Conservation (phyloP, 305 asterid genomes). For the Plantago coronopus region DNA sequence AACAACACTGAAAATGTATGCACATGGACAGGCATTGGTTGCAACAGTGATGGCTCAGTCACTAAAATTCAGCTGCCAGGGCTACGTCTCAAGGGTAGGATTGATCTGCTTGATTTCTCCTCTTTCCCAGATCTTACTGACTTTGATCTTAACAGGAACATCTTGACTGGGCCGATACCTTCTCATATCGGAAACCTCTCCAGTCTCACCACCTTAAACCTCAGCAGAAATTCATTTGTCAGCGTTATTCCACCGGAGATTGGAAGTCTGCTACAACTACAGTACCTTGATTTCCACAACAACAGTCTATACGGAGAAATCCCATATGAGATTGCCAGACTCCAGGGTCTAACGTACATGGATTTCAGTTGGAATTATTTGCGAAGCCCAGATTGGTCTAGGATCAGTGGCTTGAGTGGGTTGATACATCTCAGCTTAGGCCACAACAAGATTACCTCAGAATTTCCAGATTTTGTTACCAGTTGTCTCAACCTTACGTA, state of each 20-base stretch:
- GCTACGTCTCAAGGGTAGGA: slow-evolving; percentile 31
- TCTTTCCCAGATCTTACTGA: slow-evolving; percentile 36
- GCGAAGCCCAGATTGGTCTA: slow-evolving; percentile 44
- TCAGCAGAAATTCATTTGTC: slow-evolving; percentile 35
- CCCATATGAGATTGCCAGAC: slow-evolving; percentile 43
- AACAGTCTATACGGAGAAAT: slow-evolving; percentile 32
- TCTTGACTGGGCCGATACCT: slow-evolving; percentile 55
- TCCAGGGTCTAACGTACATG: slow-evolving; percentile 32
- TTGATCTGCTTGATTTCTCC: slow-evolving; percentile 39
- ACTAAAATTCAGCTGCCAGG: slow-evolving; percentile 39
- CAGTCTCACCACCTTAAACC: slow-evolving; percentile 40
- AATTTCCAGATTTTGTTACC: slow-evolving; percentile 37
- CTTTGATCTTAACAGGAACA: slow-evolving; percentile 43
- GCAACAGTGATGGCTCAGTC: slow-evolving; percentile 41
- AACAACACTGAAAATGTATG: slow-evolving; percentile 43
- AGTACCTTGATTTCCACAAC: slow-evolving; percentile 34
- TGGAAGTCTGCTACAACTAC: slow-evolving; percentile 33
- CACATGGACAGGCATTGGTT: slow-evolving; percentile 53
- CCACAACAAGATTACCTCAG: slow-evolving; percentile 27
- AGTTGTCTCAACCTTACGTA: slow-evolving; percentile 34
- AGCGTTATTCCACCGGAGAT: slow-evolving; percentile 42
- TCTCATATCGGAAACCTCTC: slow-evolving; percentile 38
- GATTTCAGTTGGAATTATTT: slow-evolving; percentile 45
- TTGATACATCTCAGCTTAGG: slow-evolving; percentile 31
- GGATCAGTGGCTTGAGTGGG: slow-evolving; percentile 27